These are phyloP conservation scores for Trapa incisa DNA, from an alignment of 345 rosid species.

Conservation along the genomic window DNA sequence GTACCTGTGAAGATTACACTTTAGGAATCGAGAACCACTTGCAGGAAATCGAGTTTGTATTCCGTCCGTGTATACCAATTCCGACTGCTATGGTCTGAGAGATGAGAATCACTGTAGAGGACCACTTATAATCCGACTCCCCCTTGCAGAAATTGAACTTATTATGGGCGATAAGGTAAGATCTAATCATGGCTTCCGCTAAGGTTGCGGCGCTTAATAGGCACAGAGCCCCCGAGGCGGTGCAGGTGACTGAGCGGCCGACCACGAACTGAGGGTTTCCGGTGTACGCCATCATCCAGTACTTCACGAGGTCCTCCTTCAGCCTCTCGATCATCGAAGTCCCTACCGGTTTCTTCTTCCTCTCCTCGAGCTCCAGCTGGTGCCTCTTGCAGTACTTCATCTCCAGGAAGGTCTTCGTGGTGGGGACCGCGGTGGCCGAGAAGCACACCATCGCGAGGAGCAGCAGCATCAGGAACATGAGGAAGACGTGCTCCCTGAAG, in stretches of 20 bases:
- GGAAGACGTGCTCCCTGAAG: conserved; percentile 45
- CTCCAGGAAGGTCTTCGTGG: conserved; percentile 40
- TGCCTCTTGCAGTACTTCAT: conserved; percentile 44
- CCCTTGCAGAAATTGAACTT: conserved; percentile 47
- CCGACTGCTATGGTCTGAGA: conserved; percentile 49
- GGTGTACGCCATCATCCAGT: conserved; percentile 91
- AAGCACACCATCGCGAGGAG: conserved; percentile 44
- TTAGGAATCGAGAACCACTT: no score
- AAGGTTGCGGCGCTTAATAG: conserved; percentile 42
- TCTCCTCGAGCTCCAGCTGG: conserved; percentile 41
- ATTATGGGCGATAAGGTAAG: conserved; percentile 42
- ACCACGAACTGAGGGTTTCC: conserved; percentile 76
- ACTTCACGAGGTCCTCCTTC: conserved; percentile 44
- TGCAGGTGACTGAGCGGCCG: conserved; percentile 68
- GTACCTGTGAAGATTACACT: conserved; percentile 28
- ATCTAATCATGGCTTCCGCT: conserved; percentile 53
- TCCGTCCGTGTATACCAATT: background rate
- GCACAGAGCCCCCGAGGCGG: conserved; percentile 70
- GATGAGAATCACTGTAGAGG: conserved; percentile 36
- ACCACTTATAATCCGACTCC: conserved; percentile 78
- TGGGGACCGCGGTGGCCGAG: conserved; percentile 45
- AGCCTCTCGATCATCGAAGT: conserved; percentile 22
- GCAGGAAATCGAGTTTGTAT: no score
- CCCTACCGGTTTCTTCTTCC: conserved; percentile 18
- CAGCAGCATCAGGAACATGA: conserved; percentile 46